Evolutionary conservation across 2,329 filamentous ascomycete genomes (phyloP), one percentile per base, ranked within the genome.

Genomic region (Ceratocystis cacaofunesta): DNA sequence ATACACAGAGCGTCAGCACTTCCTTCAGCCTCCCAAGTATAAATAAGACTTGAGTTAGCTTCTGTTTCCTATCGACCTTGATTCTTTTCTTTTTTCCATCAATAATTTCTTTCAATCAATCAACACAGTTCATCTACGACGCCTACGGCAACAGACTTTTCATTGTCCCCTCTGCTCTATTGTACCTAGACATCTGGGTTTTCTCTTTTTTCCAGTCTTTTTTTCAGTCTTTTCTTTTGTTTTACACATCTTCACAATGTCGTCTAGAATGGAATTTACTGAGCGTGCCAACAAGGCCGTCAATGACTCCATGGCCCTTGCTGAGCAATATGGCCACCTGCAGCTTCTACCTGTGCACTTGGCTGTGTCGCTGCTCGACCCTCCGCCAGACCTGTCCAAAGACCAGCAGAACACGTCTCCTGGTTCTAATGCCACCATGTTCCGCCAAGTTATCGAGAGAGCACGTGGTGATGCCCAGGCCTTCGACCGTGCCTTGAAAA

Each of bases 261-360:
- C 82, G 76, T 83, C 85, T 63, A 84, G 86, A 72, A 90, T 92
- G 86, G 87, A 95, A 74, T 96, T 96, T 75, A 99, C 94, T 70
- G 92, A 97, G 77, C 82, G 89, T 77, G 94, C 90, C 70, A 89
- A 92, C 74, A 90, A 92, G 78, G 89, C 92, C 72, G 82, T 99
- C 73, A 85, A 89, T 72, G 90, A 96, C 75, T 89, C 92, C 75
- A 92, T 94, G 80, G 80, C 83, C 68, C 82, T 97, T 71, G 91
- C 92, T 70, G 86, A 91, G 75, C 87, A 94, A 78, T 95, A 97
- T 74, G 85, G 85, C 48, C 94, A 99, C 78, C 86, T 90, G 50
- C 92, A 99, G 76, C 85, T 97, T 68, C 82, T 92, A 65, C 94
- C 94, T 17, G 77, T 97, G 68, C 94, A 99, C 75, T 83, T 99